Base-by-base conservation (phyloP, 2,329 filamentous ascomycete genomes). In the Fusarium algeriense region DNA sequence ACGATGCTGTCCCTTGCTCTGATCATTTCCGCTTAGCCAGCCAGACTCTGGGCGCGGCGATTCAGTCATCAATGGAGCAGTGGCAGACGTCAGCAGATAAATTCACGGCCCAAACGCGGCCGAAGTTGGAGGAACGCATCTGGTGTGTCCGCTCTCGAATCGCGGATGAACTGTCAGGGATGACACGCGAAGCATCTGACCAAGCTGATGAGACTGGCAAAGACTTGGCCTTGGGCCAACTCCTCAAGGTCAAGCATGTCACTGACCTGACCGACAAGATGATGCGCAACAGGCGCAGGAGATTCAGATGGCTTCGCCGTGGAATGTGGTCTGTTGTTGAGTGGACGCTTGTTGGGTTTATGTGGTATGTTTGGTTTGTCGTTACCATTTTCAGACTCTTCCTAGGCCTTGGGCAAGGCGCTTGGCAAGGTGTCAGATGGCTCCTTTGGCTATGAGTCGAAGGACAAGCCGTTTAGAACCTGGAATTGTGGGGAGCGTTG, bases 341-440 rank as follows among this genome's bases (percentile, higher is more conserved):
- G 84, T 98, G 94, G 94, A 83, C 90, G 53, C 86, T 98, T 20
- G 90, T 98, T 41, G 93, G 92, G 7, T 88, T 97, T 74, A 93
- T 98, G 90, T 98, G 96, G 94, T 94, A 92, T 81, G 91, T 97
- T 19, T 98, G 95, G 94, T 89, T 97, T 64, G 85, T 97, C 37
- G 95, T 98, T 28, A 92, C 94, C 79, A 85, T 95, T 28, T 84
- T 92, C 55, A 88, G 93, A 65, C 80, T 93, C 17, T 82, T 92
- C 38, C 83, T 90, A 65, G 90, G 90, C 14, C 74, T 92, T 3
- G 87, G 91, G 46, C 87, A 87, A 48, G 90, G 90, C 5, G 77
- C 89, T 0, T 83, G 89, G 53, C 82, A 84, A 14, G 86, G 88
- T 13, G 84, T 92, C n/a, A 86, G 87, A 77, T 98, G 95, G 95